phyloP scores from a whole-genome alignment of 2,329 filamentous ascomycete genomes.

The Sclerotinia subarctica region DNA sequence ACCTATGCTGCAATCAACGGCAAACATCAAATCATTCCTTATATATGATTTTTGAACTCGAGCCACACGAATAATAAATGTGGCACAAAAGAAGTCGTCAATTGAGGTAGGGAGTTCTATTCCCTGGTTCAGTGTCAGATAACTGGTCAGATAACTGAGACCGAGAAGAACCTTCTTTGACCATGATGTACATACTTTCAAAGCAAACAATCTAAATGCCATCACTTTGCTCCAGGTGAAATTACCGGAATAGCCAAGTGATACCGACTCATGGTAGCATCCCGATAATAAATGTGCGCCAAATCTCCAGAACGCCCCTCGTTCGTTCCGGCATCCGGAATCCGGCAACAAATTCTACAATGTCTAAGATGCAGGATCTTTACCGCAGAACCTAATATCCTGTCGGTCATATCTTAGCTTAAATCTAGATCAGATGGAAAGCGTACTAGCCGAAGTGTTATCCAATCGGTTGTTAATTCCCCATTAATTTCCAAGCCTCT shows the following conservation, averaged over 20 bases:
- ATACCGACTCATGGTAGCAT: no score
- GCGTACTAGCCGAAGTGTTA: not conserved
- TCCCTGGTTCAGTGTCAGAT: not conserved
- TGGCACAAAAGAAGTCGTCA: not conserved
- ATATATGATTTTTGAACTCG: no score
- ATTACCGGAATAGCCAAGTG: no score
- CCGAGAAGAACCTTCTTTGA: not conserved
- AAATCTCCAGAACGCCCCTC: not conserved
- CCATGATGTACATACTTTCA: not conserved
- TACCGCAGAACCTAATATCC: not conserved
- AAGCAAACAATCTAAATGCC: no score
- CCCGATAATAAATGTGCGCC: no score
- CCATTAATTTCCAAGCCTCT: not conserved
- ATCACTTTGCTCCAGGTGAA: no score
- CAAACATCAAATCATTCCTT: no score
- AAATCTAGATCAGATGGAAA: not conserved
- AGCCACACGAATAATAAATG: no score
- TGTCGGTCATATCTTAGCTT: not conserved
- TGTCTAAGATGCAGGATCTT: not conserved
- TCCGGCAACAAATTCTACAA: not conserved
- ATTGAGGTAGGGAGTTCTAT: not conserved
- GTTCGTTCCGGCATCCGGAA: not conserved
- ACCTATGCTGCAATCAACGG: no score
- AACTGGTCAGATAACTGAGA: no score
- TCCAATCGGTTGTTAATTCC: not conserved